Evolutionary conservation across 2,329 filamentous ascomycete genomes (phyloP).

Genomic region (Fusarium cyanostomum): DNA sequence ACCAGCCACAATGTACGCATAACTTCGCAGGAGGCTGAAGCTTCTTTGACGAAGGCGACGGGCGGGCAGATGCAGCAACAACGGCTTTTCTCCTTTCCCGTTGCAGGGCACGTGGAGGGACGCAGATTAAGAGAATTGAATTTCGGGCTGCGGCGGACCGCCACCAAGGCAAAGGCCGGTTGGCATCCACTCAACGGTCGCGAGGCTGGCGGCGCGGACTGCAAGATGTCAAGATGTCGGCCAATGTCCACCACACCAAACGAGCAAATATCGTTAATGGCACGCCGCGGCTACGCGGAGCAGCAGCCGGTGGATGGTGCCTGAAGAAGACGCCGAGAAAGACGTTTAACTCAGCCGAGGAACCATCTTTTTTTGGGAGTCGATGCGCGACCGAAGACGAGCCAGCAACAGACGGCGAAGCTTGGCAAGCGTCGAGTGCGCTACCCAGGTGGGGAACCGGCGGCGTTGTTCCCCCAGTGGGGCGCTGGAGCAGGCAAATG

Average conservation of each 20-base stretch:
- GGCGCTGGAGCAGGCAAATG: slow-evolving; percentile 30
- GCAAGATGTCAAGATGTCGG: slow-evolving; percentile 16
- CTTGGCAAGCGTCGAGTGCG: slow-evolving; percentile 38
- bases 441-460: slow-evolving; percentile 34
- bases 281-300: slow-evolving; percentile 28
- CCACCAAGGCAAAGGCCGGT: slow-evolving; percentile 26
- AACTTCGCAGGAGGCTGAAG: slow-evolving; percentile 14
- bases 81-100: slow-evolving; percentile 7
- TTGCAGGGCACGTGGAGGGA: slow-evolving; percentile 17
- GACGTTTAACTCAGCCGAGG: slow-evolving; percentile 43
- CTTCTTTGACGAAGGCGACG: not conserved
- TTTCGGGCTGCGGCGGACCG: slow-evolving; percentile 13
- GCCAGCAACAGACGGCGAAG: slow-evolving; percentile 25
- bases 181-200: slow-evolving; percentile 26
- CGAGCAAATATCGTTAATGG: slow-evolving; percentile 35
- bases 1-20: slow-evolving; percentile 37
- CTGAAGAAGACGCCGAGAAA: slow-evolving; percentile 29
- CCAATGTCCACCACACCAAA: slow-evolving; percentile 23
- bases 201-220: slow-evolving; percentile 32
- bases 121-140: slow-evolving; percentile 10
- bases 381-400: slow-evolving; percentile 21
- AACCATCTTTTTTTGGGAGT: slow-evolving; percentile 29
- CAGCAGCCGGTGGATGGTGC: slow-evolving; percentile 32
- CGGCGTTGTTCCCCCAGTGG: slow-evolving; percentile 37
- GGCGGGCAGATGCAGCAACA: slow-evolving; percentile 11